Evolutionary conservation across 2,329 filamentous ascomycete genomes (phyloP).

Genomic region (Mycosphaerella sp.): DNA sequence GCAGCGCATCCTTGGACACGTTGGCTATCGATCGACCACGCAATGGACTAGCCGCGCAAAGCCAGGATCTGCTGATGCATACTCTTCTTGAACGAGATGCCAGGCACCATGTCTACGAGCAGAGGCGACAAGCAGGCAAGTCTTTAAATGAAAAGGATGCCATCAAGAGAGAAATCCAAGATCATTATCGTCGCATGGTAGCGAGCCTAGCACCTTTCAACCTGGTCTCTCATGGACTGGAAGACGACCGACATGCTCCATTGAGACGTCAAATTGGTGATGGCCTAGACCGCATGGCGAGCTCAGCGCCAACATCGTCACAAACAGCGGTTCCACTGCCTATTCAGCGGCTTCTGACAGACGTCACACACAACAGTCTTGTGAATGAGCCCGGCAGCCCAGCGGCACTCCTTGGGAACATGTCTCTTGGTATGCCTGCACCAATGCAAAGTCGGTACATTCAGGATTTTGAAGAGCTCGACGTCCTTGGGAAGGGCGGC

Average conservation of each 20-base stretch:
- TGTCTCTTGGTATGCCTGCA: constrained; percentile 18
- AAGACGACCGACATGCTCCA: constrained; percentile 31
- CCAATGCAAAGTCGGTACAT: constrained; percentile 41
- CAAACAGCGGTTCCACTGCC: constrained; percentile 11
- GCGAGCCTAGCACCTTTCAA: constrained; percentile 33
- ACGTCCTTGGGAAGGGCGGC: constrained; percentile 56
- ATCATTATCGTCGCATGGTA: constrained; percentile 37
- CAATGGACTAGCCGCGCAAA: constrained; percentile 1
- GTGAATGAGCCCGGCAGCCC: constrained; percentile 6
- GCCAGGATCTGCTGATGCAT: constrained; percentile 38
- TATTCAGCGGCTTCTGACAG: constrained; percentile 21
- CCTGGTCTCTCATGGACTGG: constrained; percentile 35
- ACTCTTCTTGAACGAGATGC: constrained; percentile 43
- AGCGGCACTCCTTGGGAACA: constrained; percentile 12
- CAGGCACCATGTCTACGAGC: constrained; percentile 35
- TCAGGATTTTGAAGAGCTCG: constrained; percentile 49
- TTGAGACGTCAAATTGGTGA: constrained; percentile 35
- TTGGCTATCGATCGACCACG: constrained; percentile 10
- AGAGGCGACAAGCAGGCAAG: constrained; percentile 16
- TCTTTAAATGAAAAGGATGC: constrained; percentile 29
- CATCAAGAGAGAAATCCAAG: constrained; percentile 33
- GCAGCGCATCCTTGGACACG: constrained; percentile 3
- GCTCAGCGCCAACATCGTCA: constrained; percentile 1
- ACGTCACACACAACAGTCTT: constrained; percentile 2
- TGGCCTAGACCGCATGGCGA: constrained; percentile 31